Percentiles rank a stretch among this genome's conserved stretches.
Evolutionary conservation across 1,284 basidiomycete species (phyloP).

Genomic region (Thelephora terrestris): DNA sequence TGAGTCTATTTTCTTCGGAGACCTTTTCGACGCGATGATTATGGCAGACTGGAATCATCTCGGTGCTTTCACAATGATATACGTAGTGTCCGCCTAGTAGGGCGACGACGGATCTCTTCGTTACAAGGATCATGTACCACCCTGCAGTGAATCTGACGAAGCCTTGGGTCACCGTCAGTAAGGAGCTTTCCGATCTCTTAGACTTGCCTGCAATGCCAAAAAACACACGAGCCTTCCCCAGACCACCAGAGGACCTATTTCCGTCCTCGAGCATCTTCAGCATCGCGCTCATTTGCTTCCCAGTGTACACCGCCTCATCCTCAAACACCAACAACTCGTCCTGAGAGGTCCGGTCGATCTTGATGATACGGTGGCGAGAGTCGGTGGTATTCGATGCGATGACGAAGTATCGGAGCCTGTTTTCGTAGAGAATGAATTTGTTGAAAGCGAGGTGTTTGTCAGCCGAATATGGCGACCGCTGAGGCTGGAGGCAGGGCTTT

Average conservation of each 20-base stretch:
- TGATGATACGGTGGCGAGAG: conserved; percentile 80
- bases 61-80: conserved; percentile 93
- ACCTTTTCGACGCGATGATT: conserved; percentile 76
- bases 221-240: conserved; percentile 75
- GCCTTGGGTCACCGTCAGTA: conserved; percentile 33
- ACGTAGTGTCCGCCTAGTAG: conserved; percentile 95
- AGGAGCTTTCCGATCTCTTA: neutral
- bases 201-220: conserved; percentile 67
- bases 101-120: conserved; percentile 86
- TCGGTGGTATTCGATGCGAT: conserved; percentile 81
- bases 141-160: conserved; percentile 87
- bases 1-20: conserved; percentile 75
- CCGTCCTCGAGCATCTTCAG: conserved; percentile 94
- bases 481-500: neutral
- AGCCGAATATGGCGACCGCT: conserved; percentile 1
- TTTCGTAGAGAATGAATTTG: conserved; percentile 90
- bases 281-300: conserved; percentile 82
- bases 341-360: conserved; percentile 79
- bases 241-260: conserved; percentile 79
- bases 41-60: conserved; percentile 67
- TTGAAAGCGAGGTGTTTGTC: conserved; percentile 45
- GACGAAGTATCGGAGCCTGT: conserved; percentile 78
- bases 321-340: conserved; percentile 71
- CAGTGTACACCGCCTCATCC: conserved; percentile 81
- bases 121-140: conserved; percentile 88